A percentile compares a stretch with the other conserved stretches of the same genome.
Conservation (phyloP, 2,329 filamentous ascomycete genomes). For the Fusarium sp. region DNA sequence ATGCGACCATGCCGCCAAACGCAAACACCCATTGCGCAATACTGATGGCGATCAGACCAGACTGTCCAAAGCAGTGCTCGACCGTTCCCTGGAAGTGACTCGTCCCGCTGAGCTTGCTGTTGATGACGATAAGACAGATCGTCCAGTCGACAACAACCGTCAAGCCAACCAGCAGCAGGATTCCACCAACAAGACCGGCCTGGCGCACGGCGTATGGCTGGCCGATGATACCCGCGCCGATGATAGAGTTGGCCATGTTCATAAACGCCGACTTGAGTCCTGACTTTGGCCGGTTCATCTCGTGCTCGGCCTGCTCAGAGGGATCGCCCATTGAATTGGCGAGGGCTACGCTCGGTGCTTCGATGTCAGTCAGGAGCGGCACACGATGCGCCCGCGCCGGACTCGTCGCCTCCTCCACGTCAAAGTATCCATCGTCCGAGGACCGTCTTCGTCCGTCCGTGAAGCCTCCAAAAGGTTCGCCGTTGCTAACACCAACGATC, state of each 20-base stretch:
- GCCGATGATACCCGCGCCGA: conserved; percentile 81
- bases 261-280: conserved; percentile 92
- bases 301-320: conserved; percentile 64
- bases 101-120: conserved; percentile 95
- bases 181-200: conserved; percentile 86
- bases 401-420: conserved; percentile 60
- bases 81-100: conserved; percentile 97
- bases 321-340: conserved; percentile 66
- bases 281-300: conserved; percentile 81
- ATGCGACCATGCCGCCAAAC: conserved; percentile 98
- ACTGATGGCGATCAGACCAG: conserved; percentile 88
- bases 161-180: conserved; percentile 81
- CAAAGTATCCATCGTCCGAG: conserved; percentile 63
- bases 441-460: conserved; percentile 35
- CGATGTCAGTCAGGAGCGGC: conserved; percentile 85
- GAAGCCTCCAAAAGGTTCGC: conserved; percentile 29
- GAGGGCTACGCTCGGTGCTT: conserved; percentile 82
- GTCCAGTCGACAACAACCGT: conserved; percentile 97
- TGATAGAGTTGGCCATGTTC: conserved; percentile 99
- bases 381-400: conserved; percentile 68
- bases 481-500: conserved; percentile 54
- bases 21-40: conserved; percentile 98
- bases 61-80: conserved; percentile 92
- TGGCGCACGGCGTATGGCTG: conserved; percentile 98
- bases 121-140: conserved; percentile 95